These are phyloP conservation scores for Cladosporium oxysporum DNA, from an alignment of 2,329 filamentous ascomycete genomes.

Conservation along the genomic window DNA sequence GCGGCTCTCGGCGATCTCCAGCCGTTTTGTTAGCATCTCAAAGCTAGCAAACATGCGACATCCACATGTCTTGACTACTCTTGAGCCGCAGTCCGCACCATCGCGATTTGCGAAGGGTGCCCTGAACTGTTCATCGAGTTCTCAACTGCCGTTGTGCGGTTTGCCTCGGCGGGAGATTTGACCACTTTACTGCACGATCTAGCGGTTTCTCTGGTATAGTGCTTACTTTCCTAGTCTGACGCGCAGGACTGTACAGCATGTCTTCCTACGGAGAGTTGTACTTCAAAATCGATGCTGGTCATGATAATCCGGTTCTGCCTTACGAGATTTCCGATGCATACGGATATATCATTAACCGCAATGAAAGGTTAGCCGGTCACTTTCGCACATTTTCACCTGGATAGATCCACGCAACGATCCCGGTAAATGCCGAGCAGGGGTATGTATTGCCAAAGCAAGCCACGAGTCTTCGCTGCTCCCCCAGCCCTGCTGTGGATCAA, in stretches of 20 bases:
- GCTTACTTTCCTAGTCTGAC: not conserved
- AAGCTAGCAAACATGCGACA: not conserved
- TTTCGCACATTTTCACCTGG: not conserved
- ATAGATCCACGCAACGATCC: not conserved
- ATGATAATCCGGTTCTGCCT: not conserved
- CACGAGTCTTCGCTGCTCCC: not conserved
- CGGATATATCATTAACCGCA: not conserved
- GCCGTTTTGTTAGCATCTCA: not conserved
- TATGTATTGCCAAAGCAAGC: not conserved
- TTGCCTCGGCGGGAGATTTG: not conserved
- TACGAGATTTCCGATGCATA: not conserved
- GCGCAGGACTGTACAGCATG: not conserved
- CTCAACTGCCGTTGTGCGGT: not conserved
- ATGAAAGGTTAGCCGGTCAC: not conserved
- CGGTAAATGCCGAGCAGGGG: constrained; percentile 4
- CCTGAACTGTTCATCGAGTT: not conserved
- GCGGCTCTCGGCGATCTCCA: constrained; percentile 16
- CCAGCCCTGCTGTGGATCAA: constrained; percentile 5
- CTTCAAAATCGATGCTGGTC: not conserved
- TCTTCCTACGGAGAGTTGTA: not conserved
- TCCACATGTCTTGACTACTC: not conserved
- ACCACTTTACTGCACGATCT: not conserved
- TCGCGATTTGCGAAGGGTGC: not conserved
- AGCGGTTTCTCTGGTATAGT: not conserved
- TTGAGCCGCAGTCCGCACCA: not conserved